Percentiles rank a stretch among this genome's conserved stretches.
phyloP scores from a whole-genome alignment of 2,329 filamentous ascomycete species.

The Cordyceps javanica region DNA sequence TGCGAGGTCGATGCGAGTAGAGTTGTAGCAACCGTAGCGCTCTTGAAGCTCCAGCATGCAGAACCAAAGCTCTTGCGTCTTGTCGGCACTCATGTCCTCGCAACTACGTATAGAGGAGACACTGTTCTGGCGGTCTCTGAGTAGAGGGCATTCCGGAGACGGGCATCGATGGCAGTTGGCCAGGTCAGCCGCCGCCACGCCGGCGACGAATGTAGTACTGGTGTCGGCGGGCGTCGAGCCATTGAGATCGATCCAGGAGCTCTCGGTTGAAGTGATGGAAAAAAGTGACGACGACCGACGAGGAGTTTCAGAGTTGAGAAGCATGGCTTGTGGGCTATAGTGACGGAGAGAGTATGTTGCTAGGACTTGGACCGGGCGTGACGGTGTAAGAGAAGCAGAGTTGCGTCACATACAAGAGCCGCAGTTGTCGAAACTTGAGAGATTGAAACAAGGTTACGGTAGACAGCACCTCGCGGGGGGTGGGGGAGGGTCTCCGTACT shows the following conservation, averaged over 20 bases:
- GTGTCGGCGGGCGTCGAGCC: background rate
- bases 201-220: background rate
- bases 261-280: background rate
- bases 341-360: background rate
- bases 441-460: background rate
- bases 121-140: constrained; percentile 13
- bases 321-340: background rate
- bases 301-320: background rate
- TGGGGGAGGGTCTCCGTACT: background rate
- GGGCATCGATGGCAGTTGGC: constrained; percentile 8
- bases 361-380: background rate
- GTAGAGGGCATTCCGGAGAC: constrained; percentile 5
- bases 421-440: too few species aligned
- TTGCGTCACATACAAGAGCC: background rate
- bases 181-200: background rate
- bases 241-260: constrained; percentile 10
- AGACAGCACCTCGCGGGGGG: background rate
- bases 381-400: background rate
- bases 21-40: constrained; percentile 43
- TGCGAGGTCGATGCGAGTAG: constrained; percentile 42
- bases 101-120: constrained; percentile 24
- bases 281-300: constrained; percentile 1
- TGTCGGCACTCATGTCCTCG: constrained; percentile 28
- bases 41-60: constrained; percentile 44
- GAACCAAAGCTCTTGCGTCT: constrained; percentile 38